phyloP scores from a whole-genome alignment of 257 asterid species.

The Plectranthus barbatus region DNA sequence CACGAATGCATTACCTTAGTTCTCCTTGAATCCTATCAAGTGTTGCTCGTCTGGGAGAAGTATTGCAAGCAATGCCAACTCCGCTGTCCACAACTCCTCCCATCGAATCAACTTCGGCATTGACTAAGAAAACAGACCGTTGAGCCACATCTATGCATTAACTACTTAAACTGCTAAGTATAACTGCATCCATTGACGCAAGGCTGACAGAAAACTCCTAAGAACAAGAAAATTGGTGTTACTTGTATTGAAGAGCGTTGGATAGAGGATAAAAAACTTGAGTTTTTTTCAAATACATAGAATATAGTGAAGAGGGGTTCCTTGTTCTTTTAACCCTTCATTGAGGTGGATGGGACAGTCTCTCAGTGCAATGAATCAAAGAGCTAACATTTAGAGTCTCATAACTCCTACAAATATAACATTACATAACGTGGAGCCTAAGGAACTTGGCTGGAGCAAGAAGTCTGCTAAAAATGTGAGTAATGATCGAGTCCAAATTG shows the following conservation, averaged over 20 bases:
- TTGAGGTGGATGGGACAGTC: neutral
- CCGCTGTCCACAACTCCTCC: conserved; percentile 90
- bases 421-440: neutral
- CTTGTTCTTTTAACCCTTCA: neutral
- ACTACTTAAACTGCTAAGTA: conserved; percentile 42
- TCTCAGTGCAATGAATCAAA: neutral
- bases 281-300: neutral
- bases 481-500: neutral
- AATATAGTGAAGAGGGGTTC: neutral
- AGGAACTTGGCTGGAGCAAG: conserved; percentile 2
- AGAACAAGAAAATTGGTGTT: conserved; percentile 8
- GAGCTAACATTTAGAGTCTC: neutral
- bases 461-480: neutral
- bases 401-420: neutral
- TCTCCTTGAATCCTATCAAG: conserved; percentile 75
- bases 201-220: conserved; percentile 28
- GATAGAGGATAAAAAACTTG: conserved; percentile 6
- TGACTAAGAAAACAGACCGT: conserved; percentile 58
- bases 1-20: conserved; percentile 56
- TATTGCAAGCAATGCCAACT: conserved; percentile 56
- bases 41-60: conserved; percentile 70
- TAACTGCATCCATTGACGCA: conserved; percentile 37
- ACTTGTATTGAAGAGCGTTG: neutral
- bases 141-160: conserved; percentile 63
- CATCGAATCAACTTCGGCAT: conserved; percentile 92